Evolutionary conservation across 2,329 filamentous ascomycete genomes (phyloP).

Genomic region (Pseudogymnoascus sp.): DNA sequence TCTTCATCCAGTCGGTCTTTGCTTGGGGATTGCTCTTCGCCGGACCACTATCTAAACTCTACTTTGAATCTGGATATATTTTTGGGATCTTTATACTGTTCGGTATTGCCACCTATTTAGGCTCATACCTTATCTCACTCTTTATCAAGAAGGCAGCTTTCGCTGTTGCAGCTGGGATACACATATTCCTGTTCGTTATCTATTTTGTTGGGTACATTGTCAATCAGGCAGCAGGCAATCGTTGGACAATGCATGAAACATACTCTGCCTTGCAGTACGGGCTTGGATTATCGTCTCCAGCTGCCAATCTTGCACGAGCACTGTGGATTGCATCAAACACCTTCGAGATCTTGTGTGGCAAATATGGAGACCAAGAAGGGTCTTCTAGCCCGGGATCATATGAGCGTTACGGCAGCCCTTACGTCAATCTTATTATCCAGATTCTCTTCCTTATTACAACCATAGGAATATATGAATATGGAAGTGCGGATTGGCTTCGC

Average conservation of each 20-base stretch:
- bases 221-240: slow-evolving; percentile 51
- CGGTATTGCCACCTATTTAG: slow-evolving; percentile 24
- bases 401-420: slow-evolving; percentile 23
- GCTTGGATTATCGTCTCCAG: slow-evolving; percentile 49
- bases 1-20: slow-evolving; percentile 21
- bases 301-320: slow-evolving; percentile 50
- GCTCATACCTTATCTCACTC: slow-evolving; percentile 23
- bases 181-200: slow-evolving; percentile 36
- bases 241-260: slow-evolving; percentile 44
- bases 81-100: slow-evolving; percentile 23
- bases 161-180: slow-evolving; percentile 23
- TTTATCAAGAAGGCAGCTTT: slow-evolving; percentile 24
- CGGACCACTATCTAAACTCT: slow-evolving; percentile 17
- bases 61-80: slow-evolving; percentile 20
- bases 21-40: slow-evolving; percentile 21
- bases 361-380: slow-evolving; percentile 20
- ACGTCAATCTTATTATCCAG: slow-evolving; percentile 23
- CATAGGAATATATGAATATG: slow-evolving; percentile 23
- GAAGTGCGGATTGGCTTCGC: slow-evolving; percentile 23
- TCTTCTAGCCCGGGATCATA: slow-evolving; percentile 16
- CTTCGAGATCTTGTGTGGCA: slow-evolving; percentile 23
- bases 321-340: slow-evolving; percentile 42
- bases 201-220: slow-evolving; percentile 44
- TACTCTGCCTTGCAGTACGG: slow-evolving; percentile 51
- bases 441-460: slow-evolving; percentile 20